These are phyloP conservation scores for Phialocephala sp. DNA, from an alignment of 2,329 filamentous ascomycete genomes.

Conservation along the genomic window DNA sequence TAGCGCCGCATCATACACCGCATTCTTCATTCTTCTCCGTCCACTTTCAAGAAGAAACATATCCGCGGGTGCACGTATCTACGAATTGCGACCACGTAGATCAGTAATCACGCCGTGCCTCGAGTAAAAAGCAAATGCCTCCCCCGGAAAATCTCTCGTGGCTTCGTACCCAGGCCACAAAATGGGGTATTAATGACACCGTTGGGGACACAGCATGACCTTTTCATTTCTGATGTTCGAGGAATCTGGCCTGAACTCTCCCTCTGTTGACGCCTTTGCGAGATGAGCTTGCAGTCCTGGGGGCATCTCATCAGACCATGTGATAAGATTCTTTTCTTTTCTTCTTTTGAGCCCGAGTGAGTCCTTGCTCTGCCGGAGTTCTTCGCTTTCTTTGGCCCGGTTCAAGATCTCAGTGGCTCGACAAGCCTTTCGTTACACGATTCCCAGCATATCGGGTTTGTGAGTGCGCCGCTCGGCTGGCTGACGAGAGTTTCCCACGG, in stretches of 20 bases:
- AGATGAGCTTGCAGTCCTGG: too few relatives aligned
- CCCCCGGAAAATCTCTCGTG: background rate
- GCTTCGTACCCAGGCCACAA: background rate
- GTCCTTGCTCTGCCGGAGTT: background rate
- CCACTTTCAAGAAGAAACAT: background rate
- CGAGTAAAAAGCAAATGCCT: background rate
- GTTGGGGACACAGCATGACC: background rate
- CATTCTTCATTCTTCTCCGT: background rate
- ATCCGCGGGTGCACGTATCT: background rate
- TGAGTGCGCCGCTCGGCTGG: background rate
- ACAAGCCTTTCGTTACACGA: background rate
- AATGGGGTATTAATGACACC: slow-evolving; percentile 6
- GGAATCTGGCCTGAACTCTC: too few relatives aligned
- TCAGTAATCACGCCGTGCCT: slow-evolving; percentile 1
- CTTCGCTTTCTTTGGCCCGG: background rate
- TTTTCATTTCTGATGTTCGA: slow-evolving; percentile 9
- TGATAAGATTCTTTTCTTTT: too few relatives aligned
- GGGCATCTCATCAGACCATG: background rate
- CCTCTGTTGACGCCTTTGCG: too few relatives aligned
- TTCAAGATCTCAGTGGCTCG: background rate
- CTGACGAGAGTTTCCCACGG: background rate
- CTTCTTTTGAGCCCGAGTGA: background rate
- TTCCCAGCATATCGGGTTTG: background rate
- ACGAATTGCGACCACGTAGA: background rate
- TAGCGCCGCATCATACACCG: background rate